phyloP scores from a whole-genome alignment of 305 asterid species.

The Fraxinus sp. region DNA sequence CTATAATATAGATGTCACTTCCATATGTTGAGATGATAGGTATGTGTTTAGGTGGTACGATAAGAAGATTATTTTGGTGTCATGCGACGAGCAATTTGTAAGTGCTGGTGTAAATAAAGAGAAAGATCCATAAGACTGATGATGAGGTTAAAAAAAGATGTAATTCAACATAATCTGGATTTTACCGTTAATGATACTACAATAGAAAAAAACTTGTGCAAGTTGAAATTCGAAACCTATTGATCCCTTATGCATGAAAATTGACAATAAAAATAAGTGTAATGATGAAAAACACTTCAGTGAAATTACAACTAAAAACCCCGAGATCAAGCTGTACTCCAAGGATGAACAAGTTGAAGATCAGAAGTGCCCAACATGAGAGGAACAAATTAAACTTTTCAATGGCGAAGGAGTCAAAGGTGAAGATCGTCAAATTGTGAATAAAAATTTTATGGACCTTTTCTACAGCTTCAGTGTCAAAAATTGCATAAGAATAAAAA shows the following conservation, averaged over 20 bases:
- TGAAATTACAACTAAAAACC: not conserved
- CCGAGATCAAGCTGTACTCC: not conserved
- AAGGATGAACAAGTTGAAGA: not conserved
- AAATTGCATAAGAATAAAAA: not conserved
- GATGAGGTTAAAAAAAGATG: not conserved
- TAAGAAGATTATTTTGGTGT: not conserved
- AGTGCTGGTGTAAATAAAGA: not conserved
- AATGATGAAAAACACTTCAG: not conserved
- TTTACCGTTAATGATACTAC: not conserved
- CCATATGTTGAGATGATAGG: not conserved
- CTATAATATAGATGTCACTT: not conserved
- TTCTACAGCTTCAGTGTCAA: too few species aligned
- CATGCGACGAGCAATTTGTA: not conserved
- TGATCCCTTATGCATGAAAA: not conserved
- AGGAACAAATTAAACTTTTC: not conserved
- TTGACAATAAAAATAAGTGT: not conserved
- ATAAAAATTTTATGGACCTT: not conserved
- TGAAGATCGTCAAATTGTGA: not conserved
- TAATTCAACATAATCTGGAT: too few species aligned
- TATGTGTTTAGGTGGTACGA: not conserved
- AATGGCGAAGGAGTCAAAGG: not conserved
- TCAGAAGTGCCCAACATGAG: not conserved
- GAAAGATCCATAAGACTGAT: not conserved
- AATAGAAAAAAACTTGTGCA: not conserved
- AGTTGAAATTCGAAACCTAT: not conserved